Evolutionary conservation across 2,329 filamentous ascomycete species (phyloP).

Genomic region (Aspergillus bombycis): DNA sequence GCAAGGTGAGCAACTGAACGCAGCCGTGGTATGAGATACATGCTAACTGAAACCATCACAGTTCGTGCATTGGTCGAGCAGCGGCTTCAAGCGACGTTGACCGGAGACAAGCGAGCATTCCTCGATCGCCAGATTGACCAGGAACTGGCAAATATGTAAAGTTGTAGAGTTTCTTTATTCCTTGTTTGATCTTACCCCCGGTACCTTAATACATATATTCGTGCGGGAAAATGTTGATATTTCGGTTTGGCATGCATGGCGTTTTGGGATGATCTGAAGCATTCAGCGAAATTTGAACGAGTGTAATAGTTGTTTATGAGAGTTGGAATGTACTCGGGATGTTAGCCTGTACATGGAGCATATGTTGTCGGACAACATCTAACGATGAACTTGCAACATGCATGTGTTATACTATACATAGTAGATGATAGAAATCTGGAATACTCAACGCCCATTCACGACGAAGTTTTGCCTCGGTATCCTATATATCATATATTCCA

Average conservation of each 20-base stretch:
- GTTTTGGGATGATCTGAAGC: conserved; percentile 19
- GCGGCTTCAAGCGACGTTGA: conserved; percentile 84
- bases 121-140: conserved; percentile 91
- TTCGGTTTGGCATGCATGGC: conserved; percentile 18
- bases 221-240: conserved; percentile 7
- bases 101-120: conserved; percentile 83
- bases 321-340: background rate
- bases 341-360: background rate
- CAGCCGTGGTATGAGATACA: background rate
- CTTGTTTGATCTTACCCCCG: background rate
- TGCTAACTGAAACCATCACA: conserved; percentile 20
- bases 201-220: conserved; percentile 11
- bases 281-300: conserved; percentile 12
- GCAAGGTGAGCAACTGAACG: conserved; percentile 59
- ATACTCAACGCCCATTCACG: no score
- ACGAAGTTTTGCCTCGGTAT: no score
- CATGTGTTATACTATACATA: background rate
- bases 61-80: conserved; percentile 89
- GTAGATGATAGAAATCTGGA: background rate
- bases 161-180: background rate
- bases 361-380: background rate
- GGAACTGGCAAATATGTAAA: conserved; percentile 89
- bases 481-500: background rate
- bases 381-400: background rate
- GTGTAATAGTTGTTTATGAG: conserved; percentile 11